These are phyloP conservation scores for Chalaropsis thielavioides DNA, from an alignment of 2,329 filamentous ascomycete genomes.

Conservation along the genomic window DNA sequence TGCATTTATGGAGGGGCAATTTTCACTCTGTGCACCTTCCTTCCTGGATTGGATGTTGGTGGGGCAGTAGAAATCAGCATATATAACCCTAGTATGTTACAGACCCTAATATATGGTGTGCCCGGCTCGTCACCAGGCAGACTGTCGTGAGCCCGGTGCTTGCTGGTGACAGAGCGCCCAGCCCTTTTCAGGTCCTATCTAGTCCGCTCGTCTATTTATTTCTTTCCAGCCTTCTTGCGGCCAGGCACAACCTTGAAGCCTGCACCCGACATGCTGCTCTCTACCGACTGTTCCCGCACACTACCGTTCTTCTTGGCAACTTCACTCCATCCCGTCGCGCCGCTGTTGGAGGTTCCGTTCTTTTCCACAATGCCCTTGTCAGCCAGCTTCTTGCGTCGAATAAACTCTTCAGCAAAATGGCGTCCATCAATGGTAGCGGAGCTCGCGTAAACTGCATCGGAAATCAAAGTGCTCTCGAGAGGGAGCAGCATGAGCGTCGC, in stretches of 20 bases:
- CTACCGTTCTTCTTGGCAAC: constrained; percentile 78
- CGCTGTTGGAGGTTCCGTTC: constrained; percentile 39
- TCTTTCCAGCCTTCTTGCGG: constrained; percentile 82
- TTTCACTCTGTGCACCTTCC: neutral
- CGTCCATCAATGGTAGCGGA: constrained; percentile 83
- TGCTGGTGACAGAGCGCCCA: no score
- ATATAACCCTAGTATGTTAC: neutral
- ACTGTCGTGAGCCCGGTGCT: no score
- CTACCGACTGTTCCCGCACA: constrained; percentile 23
- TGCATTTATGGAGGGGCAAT: neutral
- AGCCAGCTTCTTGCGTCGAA: constrained; percentile 81
- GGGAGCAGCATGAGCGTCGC: constrained; percentile 61
- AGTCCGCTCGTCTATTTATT: constrained; percentile 28
- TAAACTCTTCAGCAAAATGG: constrained; percentile 87
- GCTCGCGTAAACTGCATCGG: constrained; percentile 75
- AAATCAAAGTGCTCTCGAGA: constrained; percentile 64
- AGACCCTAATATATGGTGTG: neutral
- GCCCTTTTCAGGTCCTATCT: neutral
- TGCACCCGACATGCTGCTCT: constrained; percentile 33
- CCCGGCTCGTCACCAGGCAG: no score
- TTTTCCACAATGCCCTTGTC: constrained; percentile 82
- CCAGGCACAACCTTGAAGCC: constrained; percentile 81
- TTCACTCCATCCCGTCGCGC: constrained; percentile 72
- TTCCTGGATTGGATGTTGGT: neutral
- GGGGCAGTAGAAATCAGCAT: neutral